Evolutionary conservation across 2,329 filamentous ascomycete species (phyloP).

Genomic region (Cladosporium cucumerinum): DNA sequence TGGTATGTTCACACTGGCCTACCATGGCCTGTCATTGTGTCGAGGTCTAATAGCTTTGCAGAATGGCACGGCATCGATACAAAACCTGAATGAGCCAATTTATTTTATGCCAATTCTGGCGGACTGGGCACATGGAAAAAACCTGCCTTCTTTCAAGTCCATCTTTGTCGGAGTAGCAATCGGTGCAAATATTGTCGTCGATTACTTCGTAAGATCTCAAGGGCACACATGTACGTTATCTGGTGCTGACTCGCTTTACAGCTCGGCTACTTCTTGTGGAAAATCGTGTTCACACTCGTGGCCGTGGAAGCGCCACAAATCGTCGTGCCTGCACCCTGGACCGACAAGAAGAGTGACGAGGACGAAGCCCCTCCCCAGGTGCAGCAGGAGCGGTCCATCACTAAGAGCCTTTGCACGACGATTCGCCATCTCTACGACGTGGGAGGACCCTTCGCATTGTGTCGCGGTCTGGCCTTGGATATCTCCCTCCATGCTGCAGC

Average conservation of each 20-base stretch:
- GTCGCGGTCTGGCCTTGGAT: slow-evolving; percentile 11
- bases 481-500: not conserved
- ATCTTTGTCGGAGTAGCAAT: not conserved
- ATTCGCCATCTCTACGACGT: slow-evolving; percentile 10
- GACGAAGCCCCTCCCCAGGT: slow-evolving; percentile 1
- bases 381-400: not conserved
- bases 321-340: slow-evolving; percentile 34
- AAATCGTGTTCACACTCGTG: not conserved
- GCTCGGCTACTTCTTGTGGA: slow-evolving; percentile 7
- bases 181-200: not conserved
- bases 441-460: slow-evolving; percentile 14
- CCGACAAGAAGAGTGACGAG: slow-evolving; percentile 44
- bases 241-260: slow-evolving; percentile 6
- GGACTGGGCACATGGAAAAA: not conserved
- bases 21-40: not conserved
- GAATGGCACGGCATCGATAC: not conserved
- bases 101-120: not conserved
- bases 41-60: not conserved
- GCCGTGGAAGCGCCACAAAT: slow-evolving; percentile 30
- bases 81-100: not conserved
- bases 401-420: slow-evolving; percentile 17
- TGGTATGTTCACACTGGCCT: not conserved
- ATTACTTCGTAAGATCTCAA: not conserved
- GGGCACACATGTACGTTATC: not conserved
- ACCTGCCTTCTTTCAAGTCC: not conserved